Percentiles rank a stretch among this genome's conserved stretches.
These are phyloP conservation scores for Stephanodiscus minutulus DNA, from an alignment of 108 stramenopile genomes.

Conservation along the genomic window DNA sequence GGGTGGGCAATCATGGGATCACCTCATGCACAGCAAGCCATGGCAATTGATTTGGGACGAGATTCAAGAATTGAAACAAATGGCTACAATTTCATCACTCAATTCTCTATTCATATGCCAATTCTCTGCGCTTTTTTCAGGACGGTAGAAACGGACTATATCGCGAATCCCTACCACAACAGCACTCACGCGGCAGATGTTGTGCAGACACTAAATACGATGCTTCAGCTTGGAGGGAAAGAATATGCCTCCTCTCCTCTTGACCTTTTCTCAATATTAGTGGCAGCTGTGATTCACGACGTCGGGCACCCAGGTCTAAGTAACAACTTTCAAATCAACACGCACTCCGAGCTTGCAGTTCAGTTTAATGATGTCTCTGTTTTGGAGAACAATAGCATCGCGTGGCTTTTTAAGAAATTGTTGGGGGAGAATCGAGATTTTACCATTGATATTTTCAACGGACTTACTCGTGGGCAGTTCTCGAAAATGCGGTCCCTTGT, in stretches of 20 bases:
- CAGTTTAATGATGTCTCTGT: constrained; percentile 75
- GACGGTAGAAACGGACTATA: constrained; percentile 35
- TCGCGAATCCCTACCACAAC: constrained; percentile 64
- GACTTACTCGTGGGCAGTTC: constrained; percentile 27
- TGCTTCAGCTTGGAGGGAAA: constrained; percentile 54
- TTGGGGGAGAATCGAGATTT: constrained; percentile 28
- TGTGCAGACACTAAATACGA: constrained; percentile 54
- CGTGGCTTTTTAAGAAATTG: constrained; percentile 55
- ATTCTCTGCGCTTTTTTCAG: constrained; percentile 12
- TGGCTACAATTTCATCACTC: constrained; percentile 31
- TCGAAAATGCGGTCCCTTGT: constrained; percentile 38
- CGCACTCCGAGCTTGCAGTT: constrained; percentile 62
- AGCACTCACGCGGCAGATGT: constrained; percentile 70
- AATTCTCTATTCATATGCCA: constrained; percentile 11
- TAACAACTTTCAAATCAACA: constrained; percentile 76
- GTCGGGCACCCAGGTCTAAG: constrained; percentile 84
- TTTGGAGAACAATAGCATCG: constrained; percentile 75
- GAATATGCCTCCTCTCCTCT: constrained; percentile 29
- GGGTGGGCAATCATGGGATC: constrained; percentile 42
- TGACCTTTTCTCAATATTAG: constrained; percentile 51
- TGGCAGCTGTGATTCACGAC: constrained; percentile 83
- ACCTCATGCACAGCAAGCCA: constrained; percentile 41
- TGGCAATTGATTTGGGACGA: constrained; percentile 17
- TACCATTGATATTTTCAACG: constrained; percentile 49
- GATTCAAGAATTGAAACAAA: background rate